phyloP scores from a whole-genome alignment of 768 basidiomycete genomes.

The Lactarius hengduanensis region DNA sequence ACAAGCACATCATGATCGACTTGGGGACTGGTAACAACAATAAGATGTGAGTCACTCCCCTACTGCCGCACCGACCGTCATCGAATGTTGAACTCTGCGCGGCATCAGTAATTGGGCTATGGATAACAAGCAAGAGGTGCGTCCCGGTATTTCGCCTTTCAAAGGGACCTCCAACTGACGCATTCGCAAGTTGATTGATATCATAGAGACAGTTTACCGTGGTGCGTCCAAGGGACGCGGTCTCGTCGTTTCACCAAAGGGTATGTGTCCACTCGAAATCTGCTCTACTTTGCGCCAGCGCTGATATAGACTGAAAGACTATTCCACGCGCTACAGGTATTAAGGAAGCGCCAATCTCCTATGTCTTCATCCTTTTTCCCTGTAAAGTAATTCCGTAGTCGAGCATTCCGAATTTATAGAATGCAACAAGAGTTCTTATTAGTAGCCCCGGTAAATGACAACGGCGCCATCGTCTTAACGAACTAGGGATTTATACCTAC shows the following conservation, averaged over 20 bases:
- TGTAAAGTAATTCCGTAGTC: conserved; percentile 14
- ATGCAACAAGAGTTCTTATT: not conserved
- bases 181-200: conserved; percentile 78
- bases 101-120: conserved; percentile 91
- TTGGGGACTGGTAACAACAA: conserved; percentile 99
- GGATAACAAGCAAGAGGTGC: conserved; percentile 96
- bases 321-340: conserved; percentile 80
- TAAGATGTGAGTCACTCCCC: conserved; percentile 73
- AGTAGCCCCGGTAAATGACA: not conserved
- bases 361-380: not conserved
- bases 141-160: conserved; percentile 28
- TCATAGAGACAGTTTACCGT: conserved; percentile 96
- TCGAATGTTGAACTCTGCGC: conserved; percentile 8
- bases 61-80: not conserved
- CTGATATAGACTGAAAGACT: conserved; percentile 48
- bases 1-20: conserved; percentile 99
- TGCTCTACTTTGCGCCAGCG: not conserved
- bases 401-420: not conserved
- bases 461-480: not conserved
- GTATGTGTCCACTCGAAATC: conserved; percentile 41
- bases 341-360: conserved; percentile 33
- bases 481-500: not conserved
- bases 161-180: not conserved
- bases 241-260: conserved; percentile 96
- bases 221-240: conserved; percentile 97